A percentile compares a stretch with the other conserved stretches of the same genome.
Conservation (phyloP, 208 protist species). For the Leishmania tropica region DNA sequence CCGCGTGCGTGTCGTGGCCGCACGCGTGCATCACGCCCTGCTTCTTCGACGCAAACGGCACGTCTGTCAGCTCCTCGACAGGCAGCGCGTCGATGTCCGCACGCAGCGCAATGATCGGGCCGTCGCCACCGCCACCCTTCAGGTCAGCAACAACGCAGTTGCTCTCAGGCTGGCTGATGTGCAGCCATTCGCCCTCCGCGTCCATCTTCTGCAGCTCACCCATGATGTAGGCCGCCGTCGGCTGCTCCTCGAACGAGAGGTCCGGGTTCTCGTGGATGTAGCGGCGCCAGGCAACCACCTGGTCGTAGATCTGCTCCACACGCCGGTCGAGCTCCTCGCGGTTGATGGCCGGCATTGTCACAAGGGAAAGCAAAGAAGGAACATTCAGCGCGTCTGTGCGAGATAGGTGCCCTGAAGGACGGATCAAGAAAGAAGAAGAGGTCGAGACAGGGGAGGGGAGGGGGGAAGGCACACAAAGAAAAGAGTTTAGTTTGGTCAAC, state of each 20-base stretch:
- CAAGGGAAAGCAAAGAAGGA: not conserved
- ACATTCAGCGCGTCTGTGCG: not conserved
- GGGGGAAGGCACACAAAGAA: not conserved
- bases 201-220: conserved; percentile 45
- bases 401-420: not conserved
- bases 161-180: conserved; percentile 38
- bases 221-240: conserved; percentile 61
- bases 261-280: conserved; percentile 60
- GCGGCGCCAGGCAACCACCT: conserved; percentile 64
- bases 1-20: conserved; percentile 68
- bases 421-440: not conserved
- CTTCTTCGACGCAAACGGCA: conserved; percentile 57
- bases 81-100: conserved; percentile 74
- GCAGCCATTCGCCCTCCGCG: conserved; percentile 26
- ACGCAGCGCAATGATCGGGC: conserved; percentile 51
- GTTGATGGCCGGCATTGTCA: conserved; percentile 9
- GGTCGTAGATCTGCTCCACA: conserved; percentile 31
- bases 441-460: not conserved
- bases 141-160: conserved; percentile 50
- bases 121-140: conserved; percentile 38
- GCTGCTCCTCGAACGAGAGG: conserved; percentile 51
- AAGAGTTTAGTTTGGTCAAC: not conserved
- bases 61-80: conserved; percentile 52
- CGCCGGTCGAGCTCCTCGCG: conserved; percentile 20
- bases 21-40: conserved; percentile 70